Percentiles rank a stretch among this genome's conserved stretches.
phyloP scores from a whole-genome alignment of 768 basidiomycete species.

The Cantharellus cinnabarinus region DNA sequence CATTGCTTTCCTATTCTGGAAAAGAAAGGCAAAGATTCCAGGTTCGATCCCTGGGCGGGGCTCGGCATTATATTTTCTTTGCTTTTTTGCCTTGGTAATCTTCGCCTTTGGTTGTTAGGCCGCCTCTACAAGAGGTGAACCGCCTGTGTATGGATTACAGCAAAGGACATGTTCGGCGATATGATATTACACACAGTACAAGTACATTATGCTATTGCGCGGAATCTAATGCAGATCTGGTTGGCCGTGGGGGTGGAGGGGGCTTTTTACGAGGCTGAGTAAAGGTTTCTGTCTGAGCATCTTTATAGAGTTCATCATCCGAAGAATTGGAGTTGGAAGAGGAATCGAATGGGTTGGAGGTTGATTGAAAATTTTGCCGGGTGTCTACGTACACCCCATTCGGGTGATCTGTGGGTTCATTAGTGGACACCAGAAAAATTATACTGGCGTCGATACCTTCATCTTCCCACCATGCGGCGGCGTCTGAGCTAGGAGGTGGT shows the following conservation, averaged over 20 bases:
- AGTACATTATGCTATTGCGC: neutral
- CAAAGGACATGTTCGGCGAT: neutral
- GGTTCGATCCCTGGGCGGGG: no score
- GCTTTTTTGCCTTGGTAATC: no score
- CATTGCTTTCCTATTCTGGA: no score
- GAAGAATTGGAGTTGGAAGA: conserved; percentile 34
- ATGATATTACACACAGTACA: neutral
- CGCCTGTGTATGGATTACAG: neutral
- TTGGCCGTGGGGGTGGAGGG: neutral
- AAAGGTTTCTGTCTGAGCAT: conserved; percentile 39
- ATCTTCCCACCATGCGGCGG: conserved; percentile 57
- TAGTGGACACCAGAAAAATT: neutral
- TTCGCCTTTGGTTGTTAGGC: neutral
- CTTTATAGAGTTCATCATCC: conserved; percentile 65
- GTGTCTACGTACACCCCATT: conserved; percentile 29
- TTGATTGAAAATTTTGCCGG: conserved; percentile 10
- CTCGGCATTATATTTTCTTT: no score
- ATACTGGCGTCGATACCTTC: conserved; percentile 27
- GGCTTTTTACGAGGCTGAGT: neutral
- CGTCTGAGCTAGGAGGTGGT: conserved; percentile 69
- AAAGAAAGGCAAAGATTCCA: no score
- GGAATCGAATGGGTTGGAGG: conserved; percentile 51
- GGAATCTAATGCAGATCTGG: neutral
- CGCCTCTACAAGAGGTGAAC: neutral
- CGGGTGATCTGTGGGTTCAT: conserved; percentile 28